Base-by-base conservation (phyloP, 1,284 basidiomycete species). In the Cryptococcus sp. region DNA sequence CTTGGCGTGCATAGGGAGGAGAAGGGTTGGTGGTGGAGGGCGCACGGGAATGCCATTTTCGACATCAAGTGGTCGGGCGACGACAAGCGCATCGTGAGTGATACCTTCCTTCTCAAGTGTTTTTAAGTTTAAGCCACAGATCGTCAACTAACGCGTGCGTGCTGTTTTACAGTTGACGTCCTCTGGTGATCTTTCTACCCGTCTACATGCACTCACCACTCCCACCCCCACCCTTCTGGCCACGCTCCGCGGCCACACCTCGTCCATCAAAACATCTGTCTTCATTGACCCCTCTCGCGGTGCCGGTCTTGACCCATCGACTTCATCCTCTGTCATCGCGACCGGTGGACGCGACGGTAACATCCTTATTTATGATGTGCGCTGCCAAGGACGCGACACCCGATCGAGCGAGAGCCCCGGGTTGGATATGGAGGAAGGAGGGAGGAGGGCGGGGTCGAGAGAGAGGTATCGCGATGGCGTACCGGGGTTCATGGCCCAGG, bases 21-120 rank as follows among this genome's bases (percentile, higher is more conserved):
- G 35, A 61, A 64, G 20, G 72, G 69, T 1, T 66, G 57, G 45
- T 72, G 69, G 68, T 76, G 73, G 73, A 55, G 66, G 15, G 72
- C 86, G n/a, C 89, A 91, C 73, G 78, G 80, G 51, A 90, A 91
- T 74, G 85, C 89, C 46, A 81, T 92, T 50, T 92, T 90, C 84
- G 88, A 85, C 58, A 78, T 88, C 13, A 78, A 82, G 28, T 94
- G 89, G 88, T 87, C 88, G 0, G 68, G 80, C 0, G 80, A 83
- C 40, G 86, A 89, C 59, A 80, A 59, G 0, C 60, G 60, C 3
- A 47, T 79, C 5, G 75, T 77, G 48, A 57, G 73, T 69, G 8
- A 23, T 33, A n/a, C 13, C 28, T 35, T 2, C 46, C 2, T 28
- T 16, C 21, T 33, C n/a, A n/a, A n/a, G n/a, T 38, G 15, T 43